Percentiles rank a stretch among this genome's conserved stretches.
Conservation (phyloP, 2,329 filamentous ascomycete species). For the Microdochium nivale region DNA sequence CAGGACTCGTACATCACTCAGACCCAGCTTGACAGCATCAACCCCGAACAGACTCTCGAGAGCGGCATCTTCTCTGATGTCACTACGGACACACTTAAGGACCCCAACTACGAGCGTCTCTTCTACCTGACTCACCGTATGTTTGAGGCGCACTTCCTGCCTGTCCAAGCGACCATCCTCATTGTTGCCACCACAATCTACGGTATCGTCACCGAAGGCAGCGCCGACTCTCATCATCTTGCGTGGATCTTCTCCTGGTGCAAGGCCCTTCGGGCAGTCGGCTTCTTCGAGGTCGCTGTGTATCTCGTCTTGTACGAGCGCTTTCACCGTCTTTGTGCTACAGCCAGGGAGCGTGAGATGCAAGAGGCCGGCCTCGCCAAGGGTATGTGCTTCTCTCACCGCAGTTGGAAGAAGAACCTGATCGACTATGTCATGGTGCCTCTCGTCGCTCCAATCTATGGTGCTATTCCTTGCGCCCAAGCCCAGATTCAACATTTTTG, state of each 20-base stretch:
- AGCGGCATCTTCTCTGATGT: slow-evolving; percentile 48
- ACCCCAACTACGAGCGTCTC: slow-evolving; percentile 46
- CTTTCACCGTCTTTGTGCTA: slow-evolving; percentile 55
- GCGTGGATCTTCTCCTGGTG: slow-evolving; percentile 52
- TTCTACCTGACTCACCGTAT: slow-evolving; percentile 55
- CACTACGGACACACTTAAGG: slow-evolving; percentile 39
- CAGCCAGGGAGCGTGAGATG: slow-evolving; percentile 58
- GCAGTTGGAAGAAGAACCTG: slow-evolving; percentile 45
- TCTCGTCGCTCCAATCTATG: slow-evolving; percentile 58
- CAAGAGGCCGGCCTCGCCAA: slow-evolving; percentile 52
- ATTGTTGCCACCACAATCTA: slow-evolving; percentile 55
- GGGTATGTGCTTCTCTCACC: slow-evolving; percentile 56
- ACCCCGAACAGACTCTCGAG: slow-evolving; percentile 31
- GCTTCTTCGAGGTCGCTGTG: slow-evolving; percentile 53
- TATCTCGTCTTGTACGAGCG: slow-evolving; percentile 60
- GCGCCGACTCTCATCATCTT: slow-evolving; percentile 42
- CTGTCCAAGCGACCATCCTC: slow-evolving; percentile 57
- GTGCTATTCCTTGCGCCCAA: slow-evolving; percentile 58
- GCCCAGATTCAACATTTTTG: slow-evolving; percentile 64
- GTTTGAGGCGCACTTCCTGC: slow-evolving; percentile 68
- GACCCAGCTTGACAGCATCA: slow-evolving; percentile 26
- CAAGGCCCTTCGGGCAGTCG: slow-evolving; percentile 48
- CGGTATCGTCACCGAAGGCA: slow-evolving; percentile 41
- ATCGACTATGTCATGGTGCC: slow-evolving; percentile 59
- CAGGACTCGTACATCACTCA: slow-evolving; percentile 40